Percentiles rank a stretch among this genome's conserved stretches.
These are phyloP conservation scores for Ambrosia hybrid DNA, from an alignment of 140 eudicot species.

Conservation along the genomic window DNA sequence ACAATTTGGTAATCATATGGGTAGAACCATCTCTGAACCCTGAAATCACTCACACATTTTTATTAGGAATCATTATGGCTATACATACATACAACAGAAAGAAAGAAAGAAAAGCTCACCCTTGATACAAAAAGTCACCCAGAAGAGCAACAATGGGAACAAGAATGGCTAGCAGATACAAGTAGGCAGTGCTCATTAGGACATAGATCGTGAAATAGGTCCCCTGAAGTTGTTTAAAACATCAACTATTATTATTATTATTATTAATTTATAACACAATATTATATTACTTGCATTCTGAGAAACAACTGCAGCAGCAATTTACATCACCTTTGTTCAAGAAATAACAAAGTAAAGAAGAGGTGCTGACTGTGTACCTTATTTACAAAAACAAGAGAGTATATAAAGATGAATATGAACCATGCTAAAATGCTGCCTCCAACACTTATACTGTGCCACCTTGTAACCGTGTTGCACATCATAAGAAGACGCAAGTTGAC, in stretches of 20 bases:
- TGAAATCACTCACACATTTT: slow-evolving; percentile 31
- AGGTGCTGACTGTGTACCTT: slow-evolving; percentile 42
- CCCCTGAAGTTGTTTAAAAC: slow-evolving; percentile 45
- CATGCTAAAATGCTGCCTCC: slow-evolving; percentile 85
- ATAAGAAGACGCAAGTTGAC: slow-evolving; percentile 91
- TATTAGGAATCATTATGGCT: background rate
- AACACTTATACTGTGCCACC: slow-evolving; percentile 91
- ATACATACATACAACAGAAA: background rate
- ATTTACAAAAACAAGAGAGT: slow-evolving; percentile 60
- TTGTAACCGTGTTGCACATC: slow-evolving; percentile 88
- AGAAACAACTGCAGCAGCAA: too few relatives aligned
- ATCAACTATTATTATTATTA: background rate
- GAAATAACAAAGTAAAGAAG: background rate
- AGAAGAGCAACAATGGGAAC: slow-evolving; percentile 85
- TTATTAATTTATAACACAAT: too few relatives aligned
- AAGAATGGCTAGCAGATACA: slow-evolving; percentile 65
- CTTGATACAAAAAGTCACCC: slow-evolving; percentile 71
- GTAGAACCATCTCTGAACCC: slow-evolving; percentile 92
- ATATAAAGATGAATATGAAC: slow-evolving; percentile 79
- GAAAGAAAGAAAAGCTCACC: slow-evolving; percentile 44
- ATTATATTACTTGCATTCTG: too few relatives aligned
- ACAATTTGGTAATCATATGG: slow-evolving; percentile 82
- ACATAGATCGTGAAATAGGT: slow-evolving; percentile 60
- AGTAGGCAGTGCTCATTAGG: slow-evolving; percentile 71
- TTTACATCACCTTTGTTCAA: too few relatives aligned